Conservation (phyloP, 2,329 filamentous ascomycete genomes). For the Xylaria sp. region DNA sequence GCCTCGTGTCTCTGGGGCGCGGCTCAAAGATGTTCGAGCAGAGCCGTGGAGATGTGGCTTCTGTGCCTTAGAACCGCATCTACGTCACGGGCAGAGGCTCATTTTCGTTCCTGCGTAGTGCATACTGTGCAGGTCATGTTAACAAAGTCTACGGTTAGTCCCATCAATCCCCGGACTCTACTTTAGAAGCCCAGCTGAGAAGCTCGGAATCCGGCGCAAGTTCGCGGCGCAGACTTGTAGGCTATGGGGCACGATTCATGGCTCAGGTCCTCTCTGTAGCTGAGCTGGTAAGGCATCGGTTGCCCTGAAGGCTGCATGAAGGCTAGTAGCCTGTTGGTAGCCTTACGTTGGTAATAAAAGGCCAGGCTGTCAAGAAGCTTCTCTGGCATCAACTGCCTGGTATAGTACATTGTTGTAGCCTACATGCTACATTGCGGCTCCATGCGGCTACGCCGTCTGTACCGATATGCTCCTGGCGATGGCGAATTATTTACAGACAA, state of each 20-base stretch:
- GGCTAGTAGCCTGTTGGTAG: not conserved
- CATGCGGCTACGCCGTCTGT: not conserved
- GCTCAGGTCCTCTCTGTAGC: not conserved
- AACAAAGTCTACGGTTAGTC: not conserved
- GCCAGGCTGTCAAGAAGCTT: conserved; percentile 14
- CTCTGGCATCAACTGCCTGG: conserved; percentile 5
- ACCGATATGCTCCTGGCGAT: not conserved
- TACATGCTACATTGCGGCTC: not conserved
- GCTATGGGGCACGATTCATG: not conserved
- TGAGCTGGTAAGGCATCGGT: not conserved
- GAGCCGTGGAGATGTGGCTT: not conserved
- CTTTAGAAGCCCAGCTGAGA: not conserved
- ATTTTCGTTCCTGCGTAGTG: not conserved
- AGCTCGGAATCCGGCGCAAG: not conserved
- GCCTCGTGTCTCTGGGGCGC: not conserved
- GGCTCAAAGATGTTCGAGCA: not conserved
- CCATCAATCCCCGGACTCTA: not conserved
- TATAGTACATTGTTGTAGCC: not conserved
- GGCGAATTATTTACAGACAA: not conserved
- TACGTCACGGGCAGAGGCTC: not conserved
- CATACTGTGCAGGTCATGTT: not conserved
- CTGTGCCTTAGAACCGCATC: not conserved
- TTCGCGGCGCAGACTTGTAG: not conserved
- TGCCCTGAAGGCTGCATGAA: not conserved
- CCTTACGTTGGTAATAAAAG: not conserved